phyloP scores from a whole-genome alignment of 2,329 filamentous ascomycete genomes.

The Akanthomyces dipterigenus region DNA sequence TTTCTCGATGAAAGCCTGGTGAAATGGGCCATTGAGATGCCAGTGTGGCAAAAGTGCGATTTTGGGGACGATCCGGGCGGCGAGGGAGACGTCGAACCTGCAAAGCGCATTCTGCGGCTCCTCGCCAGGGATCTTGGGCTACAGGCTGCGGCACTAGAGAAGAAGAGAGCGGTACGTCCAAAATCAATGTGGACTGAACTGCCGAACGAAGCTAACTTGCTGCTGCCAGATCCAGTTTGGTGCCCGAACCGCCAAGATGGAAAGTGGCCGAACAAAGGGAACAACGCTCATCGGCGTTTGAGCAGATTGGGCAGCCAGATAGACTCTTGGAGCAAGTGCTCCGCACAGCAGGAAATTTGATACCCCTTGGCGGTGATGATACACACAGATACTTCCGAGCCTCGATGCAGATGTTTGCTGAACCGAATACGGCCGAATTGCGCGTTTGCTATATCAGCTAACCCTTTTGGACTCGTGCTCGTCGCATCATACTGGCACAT shows the following conservation, averaged over 20 bases:
- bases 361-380: conserved; percentile 55
- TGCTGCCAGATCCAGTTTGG: conserved; percentile 67
- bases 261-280: conserved; percentile 60
- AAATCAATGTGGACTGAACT: too few relatives aligned
- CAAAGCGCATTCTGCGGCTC: conserved; percentile 73
- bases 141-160: conserved; percentile 67
- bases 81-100: conserved; percentile 54
- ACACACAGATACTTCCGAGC: conserved; percentile 69
- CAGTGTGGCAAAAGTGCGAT: conserved; percentile 82
- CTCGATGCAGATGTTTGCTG: conserved; percentile 17
- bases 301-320: neutral
- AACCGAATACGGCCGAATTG: conserved; percentile 21
- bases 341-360: neutral
- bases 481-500: conserved; percentile 22
- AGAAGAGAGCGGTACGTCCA: conserved; percentile 73
- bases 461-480: conserved; percentile 33
- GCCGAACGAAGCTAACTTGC: neutral
- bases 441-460: conserved; percentile 43
- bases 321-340: neutral
- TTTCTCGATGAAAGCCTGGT: conserved; percentile 84
- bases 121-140: conserved; percentile 71
- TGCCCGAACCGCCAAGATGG: conserved; percentile 76
- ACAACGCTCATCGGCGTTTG: conserved; percentile 47
- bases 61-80: conserved; percentile 51
- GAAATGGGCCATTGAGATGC: conserved; percentile 66